Base-by-base conservation (phyloP, 2,329 filamentous ascomycete species). In the Penicillium freii region DNA sequence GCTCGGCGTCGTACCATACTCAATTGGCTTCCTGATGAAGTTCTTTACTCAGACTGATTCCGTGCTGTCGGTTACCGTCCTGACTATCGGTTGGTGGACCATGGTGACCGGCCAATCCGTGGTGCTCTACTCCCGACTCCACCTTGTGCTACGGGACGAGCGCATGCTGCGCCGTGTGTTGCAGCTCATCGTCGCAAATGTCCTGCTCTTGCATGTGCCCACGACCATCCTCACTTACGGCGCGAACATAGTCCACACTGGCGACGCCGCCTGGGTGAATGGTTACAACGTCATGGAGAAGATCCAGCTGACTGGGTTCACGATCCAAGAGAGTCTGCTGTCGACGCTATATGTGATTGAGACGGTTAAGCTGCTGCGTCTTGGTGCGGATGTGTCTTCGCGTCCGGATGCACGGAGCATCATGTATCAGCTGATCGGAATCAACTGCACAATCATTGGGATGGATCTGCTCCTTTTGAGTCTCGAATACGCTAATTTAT, bases 101-200 rank as follows among this genome's bases (percentile, higher is more conserved):
- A 86, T 87, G 82, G 80, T 87, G 0, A 85, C 84, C 1, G 85
- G 85, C 0, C 83, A 87, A 67, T 81, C 81, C 0, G 64, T 87
- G 13, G 85, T 88, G 1, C 74, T 88, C 1, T 88, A 84, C 74
- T 87, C 84, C 0, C 79, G 85, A 7, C 77, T 88, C 0, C 84
- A 87, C 65, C 75, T 88, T 1, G 77, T 88, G 11, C 72, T 84
- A 3, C 79, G 78, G 17, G 81, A 84, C 42, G 74, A 77, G 7
- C 69, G 70, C 2, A 69, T 80, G 3, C 73, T 87, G 0, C 77
- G 76, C 5, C 73, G 76, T 11, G 79, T 84, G 0, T 73, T 86
- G 0, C 76, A 67, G 52, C 84, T 87, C 80, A 87, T 88, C 57
- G 77, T 85, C 39, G 65, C 77, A 58, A 80, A 86, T 63, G 77